Base-by-base conservation (phyloP, 202 grass and related monocot genomes). In the Panicum hallii region DNA sequence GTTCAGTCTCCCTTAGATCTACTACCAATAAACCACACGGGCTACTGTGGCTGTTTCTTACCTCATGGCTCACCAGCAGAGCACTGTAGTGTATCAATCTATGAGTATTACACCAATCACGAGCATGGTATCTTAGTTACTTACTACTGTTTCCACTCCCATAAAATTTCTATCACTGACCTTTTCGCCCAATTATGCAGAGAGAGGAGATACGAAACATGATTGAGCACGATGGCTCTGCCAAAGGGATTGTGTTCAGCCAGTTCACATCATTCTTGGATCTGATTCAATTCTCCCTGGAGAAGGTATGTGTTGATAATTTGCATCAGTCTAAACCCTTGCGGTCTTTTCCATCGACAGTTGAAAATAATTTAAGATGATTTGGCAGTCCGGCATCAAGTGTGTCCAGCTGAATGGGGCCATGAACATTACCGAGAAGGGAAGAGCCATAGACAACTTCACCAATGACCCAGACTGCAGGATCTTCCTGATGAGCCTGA, bases 401-500 rank as follows among this genome's bases (percentile, higher is more conserved):
- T 96, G 88, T 14, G 93, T 96, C 62, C 97, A 96, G 79, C 72
- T 96, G 26, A 93, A 96, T 70, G 97, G 93, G 44, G 95, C 83
- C 62, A 99, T 96, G 93, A 92, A 86, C 75, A 86, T 99, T 61
- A 73, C 30, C 8, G 91, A 99, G 77, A 96, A 94, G 68, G 91
- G 93, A 54, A 96, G 84, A 90, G 96, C 93, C 62, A 96, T 99
- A 83, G 90, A 88, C 50, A 67, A 88, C 57, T 99, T 99, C 88
- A 95, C 77, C 62, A 70, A 87, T 47, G 93, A 99, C 78, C 72
- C 81, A 41, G 90, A 94, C 66, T 94, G 91, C 88, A 96, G 79
- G 84, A 87, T 99, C 72, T 99, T 99, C 80, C 80, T 92, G 54
- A 99, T 99, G 97, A 96, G 97, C 87, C 85, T 99, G 89, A 99